Conservation (phyloP, 2,329 filamentous ascomycete species). For the Ophiostoma triangulosporum region DNA sequence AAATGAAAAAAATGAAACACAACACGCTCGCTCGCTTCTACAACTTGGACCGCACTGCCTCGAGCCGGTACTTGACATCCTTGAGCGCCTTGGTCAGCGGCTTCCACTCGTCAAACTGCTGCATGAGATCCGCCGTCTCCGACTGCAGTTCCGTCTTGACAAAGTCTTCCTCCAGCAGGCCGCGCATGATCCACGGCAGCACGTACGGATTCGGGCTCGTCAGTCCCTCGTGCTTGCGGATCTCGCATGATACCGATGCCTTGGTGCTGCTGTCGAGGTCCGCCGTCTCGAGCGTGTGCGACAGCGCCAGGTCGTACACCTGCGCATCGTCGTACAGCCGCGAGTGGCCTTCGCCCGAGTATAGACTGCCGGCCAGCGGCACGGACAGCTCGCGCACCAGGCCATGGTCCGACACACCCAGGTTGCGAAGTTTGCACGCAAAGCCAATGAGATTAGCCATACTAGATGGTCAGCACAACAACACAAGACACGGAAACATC, state of each 20-base stretch:
- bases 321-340: constrained; percentile 79
- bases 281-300: constrained; percentile 62
- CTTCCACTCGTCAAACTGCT: constrained; percentile 87
- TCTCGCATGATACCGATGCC: constrained; percentile 23
- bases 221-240: constrained; percentile 37
- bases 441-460: constrained; percentile 88
- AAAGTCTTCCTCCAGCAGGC: constrained; percentile 79
- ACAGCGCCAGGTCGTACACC: constrained; percentile 68
- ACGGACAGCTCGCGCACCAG: constrained; percentile 80
- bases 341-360: constrained; percentile 85
- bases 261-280: constrained; percentile 21
- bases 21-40: constrained; percentile 19
- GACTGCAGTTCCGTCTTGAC: constrained; percentile 67
- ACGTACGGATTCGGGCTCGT: constrained; percentile 68
- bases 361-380: constrained; percentile 80
- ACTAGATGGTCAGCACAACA: constrained; percentile 24
- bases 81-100: constrained; percentile 81
- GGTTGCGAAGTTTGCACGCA: constrained; percentile 81
- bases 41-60: constrained; percentile 79
- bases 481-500: no score
- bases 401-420: constrained; percentile 85
- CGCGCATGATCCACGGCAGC: constrained; percentile 90
- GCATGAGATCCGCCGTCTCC: constrained; percentile 69
- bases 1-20: neutral
- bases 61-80: constrained; percentile 88